A percentile compares a stretch with the other conserved stretches of the same genome.
phyloP scores from a whole-genome alignment of 108 stramenopile species.

The Cyclotella baltica region DNA sequence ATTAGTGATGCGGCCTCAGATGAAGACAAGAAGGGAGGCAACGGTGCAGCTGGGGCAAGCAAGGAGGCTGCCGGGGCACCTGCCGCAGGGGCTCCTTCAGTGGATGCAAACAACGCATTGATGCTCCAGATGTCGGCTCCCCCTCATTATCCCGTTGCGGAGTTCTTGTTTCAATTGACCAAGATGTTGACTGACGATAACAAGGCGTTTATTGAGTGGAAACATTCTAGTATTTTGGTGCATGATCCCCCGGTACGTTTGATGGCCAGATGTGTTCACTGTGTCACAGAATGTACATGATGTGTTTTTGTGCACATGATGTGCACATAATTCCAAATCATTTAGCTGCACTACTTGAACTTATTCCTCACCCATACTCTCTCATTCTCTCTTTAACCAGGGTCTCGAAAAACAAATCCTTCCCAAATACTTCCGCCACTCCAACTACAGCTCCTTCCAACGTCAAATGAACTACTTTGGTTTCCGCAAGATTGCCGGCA shows the following conservation, averaged over 20 bases:
- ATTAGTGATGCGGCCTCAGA: not conserved
- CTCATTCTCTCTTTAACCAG: constrained; percentile 3
- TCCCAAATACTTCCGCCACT: constrained; percentile 91
- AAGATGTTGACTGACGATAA: constrained; percentile 93
- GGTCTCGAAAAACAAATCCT: constrained; percentile 81
- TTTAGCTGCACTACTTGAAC: too few species aligned
- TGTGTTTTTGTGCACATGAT: constrained; percentile 3
- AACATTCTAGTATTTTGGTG: constrained; percentile 59
- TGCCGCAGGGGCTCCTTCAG: not conserved
- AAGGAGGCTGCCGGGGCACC: not conserved
- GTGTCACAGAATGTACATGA: too few species aligned
- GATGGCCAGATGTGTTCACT: not conserved
- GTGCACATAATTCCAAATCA: not conserved
- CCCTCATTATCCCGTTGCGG: constrained; percentile 62
- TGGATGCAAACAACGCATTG: constrained; percentile 6
- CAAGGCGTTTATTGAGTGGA: constrained; percentile 87
- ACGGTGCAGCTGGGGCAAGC: not conserved
- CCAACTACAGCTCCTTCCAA: constrained; percentile 91
- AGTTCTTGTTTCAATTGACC: constrained; percentile 90
- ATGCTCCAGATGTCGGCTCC: constrained; percentile 42
- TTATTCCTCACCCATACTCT: not conserved
- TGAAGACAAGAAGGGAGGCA: not conserved
- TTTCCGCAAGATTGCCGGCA: constrained; percentile 92
- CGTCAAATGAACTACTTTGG: constrained; percentile 94
- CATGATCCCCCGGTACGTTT: constrained; percentile 50